Percentiles rank a stretch among this genome's conserved stretches.
These are phyloP conservation scores for Beauveria sp. DNA, from an alignment of 2,329 filamentous ascomycete genomes.

Conservation along the genomic window DNA sequence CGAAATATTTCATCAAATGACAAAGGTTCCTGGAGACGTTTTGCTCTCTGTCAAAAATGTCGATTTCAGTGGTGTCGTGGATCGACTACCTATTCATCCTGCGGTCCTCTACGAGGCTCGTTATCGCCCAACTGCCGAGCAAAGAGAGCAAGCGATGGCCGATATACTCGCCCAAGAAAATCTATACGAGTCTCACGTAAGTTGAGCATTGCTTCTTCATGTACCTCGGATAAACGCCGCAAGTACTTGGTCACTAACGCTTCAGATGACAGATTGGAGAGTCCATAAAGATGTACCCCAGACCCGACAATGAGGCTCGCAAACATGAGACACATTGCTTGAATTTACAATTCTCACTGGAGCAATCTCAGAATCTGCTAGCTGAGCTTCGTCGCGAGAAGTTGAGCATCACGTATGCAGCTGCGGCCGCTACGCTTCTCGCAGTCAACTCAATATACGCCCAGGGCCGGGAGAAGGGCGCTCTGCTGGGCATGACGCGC, in stretches of 20 bases:
- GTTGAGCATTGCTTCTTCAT: not conserved
- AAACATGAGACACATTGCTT: not conserved
- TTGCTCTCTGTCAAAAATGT: not conserved
- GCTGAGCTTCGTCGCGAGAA: not conserved
- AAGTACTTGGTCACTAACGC: not conserved
- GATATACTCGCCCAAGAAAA: not conserved
- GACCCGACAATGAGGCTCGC: not conserved
- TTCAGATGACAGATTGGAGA: not conserved
- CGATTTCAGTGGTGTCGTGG: not conserved
- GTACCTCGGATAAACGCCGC: not conserved
- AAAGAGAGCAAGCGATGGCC: not conserved
- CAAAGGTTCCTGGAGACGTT: not conserved
- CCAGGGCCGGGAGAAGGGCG: not conserved
- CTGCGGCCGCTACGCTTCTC: not conserved
- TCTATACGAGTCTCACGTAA: not conserved
- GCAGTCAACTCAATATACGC: not conserved
- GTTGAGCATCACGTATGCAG: not conserved
- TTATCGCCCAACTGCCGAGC: not conserved
- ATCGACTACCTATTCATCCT: not conserved
- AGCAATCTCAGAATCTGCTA: not conserved
- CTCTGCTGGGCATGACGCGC: constrained; percentile 1
- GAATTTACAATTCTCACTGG: not conserved
- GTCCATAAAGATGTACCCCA: not conserved
- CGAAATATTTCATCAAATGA: not conserved
- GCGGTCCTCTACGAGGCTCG: not conserved